Conservation (phyloP, 2,329 filamentous ascomycete species). For the Colletotrichum euphorbiae region DNA sequence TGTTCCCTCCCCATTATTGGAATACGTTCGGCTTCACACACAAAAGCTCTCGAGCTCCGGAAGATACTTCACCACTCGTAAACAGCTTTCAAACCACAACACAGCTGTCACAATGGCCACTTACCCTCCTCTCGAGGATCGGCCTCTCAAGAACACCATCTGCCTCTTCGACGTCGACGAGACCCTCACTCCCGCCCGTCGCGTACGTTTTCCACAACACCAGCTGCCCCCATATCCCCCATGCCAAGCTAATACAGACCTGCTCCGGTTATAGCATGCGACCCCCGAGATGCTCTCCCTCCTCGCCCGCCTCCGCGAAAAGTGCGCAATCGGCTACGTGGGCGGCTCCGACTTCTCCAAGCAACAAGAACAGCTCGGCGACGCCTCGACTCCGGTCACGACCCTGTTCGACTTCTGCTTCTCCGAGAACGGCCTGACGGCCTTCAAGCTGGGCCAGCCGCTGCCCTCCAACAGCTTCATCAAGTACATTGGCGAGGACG, state of each 20-base stretch:
- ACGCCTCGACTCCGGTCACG: slow-evolving; percentile 73
- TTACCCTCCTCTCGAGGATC: slow-evolving; percentile 82
- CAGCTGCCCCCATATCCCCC: background rate
- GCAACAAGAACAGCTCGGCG: slow-evolving; percentile 95
- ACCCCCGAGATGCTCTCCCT: slow-evolving; percentile 85
- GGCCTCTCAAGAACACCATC: slow-evolving; percentile 92
- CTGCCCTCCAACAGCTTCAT: slow-evolving; percentile 90
- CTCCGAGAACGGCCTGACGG: slow-evolving; percentile 94
- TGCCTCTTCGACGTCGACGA: slow-evolving; percentile 96
- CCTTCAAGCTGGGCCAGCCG: slow-evolving; percentile 82
- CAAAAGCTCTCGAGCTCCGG: background rate
- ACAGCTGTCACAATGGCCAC: slow-evolving; percentile 29
- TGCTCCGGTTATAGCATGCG: slow-evolving; percentile 61
- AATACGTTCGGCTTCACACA: background rate
- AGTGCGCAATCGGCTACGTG: slow-evolving; percentile 90
- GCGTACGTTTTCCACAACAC: slow-evolving; percentile 63
- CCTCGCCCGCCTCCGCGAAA: slow-evolving; percentile 83
- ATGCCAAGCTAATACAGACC: too few species aligned
- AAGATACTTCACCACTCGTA: slow-evolving; percentile 1
- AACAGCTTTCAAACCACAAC: slow-evolving; percentile 3
- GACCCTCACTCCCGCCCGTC: slow-evolving; percentile 86
- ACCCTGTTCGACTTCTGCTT: slow-evolving; percentile 98
- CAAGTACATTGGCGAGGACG: slow-evolving; percentile 85
- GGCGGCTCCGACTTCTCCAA: slow-evolving; percentile 92
- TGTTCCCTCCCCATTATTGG: background rate